Percentiles rank a stretch among this genome's conserved stretches.
phyloP scores from a whole-genome alignment of 495 filamentous ascomycete genomes.

The Penicillium waksmanii region DNA sequence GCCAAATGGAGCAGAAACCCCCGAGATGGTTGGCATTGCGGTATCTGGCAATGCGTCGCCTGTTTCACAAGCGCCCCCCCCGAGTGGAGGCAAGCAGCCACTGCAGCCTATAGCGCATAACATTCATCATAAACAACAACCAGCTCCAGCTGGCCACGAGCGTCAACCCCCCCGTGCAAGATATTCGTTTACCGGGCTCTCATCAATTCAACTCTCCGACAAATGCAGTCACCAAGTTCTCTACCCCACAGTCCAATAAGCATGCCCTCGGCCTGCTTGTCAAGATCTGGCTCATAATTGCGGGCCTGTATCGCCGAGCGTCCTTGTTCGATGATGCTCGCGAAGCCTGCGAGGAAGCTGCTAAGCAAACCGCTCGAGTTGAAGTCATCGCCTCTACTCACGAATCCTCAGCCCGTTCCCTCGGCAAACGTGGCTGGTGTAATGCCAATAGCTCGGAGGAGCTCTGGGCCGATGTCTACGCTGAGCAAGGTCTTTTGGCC shows the following conservation, averaged over 20 bases:
- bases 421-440: constrained; percentile 71
- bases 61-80: constrained; percentile 23
- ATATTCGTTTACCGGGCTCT: constrained; percentile 50
- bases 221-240: constrained; percentile 40
- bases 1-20: constrained; percentile 22
- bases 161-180: constrained; percentile 54
- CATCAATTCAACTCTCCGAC: constrained; percentile 52
- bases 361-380: constrained; percentile 60
- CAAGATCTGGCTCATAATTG: constrained; percentile 88
- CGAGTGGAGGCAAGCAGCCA: constrained; percentile 40
- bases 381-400: constrained; percentile 46
- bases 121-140: constrained; percentile 43
- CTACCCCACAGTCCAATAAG: constrained; percentile 49
- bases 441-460: constrained; percentile 74
- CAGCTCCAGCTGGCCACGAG: constrained; percentile 48
- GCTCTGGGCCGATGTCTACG: constrained; percentile 77
- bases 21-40: constrained; percentile 49
- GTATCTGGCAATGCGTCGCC: constrained; percentile 34
- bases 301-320: constrained; percentile 82
- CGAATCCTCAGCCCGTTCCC: constrained; percentile 52
- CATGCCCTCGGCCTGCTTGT: constrained; percentile 65
- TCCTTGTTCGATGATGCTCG: constrained; percentile 75
- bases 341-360: constrained; percentile 81
- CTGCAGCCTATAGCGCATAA: constrained; percentile 56
- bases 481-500: constrained; percentile 74